phyloP scores from a whole-genome alignment of 75 land plant species.

The Cupressus sempervirens region DNA sequence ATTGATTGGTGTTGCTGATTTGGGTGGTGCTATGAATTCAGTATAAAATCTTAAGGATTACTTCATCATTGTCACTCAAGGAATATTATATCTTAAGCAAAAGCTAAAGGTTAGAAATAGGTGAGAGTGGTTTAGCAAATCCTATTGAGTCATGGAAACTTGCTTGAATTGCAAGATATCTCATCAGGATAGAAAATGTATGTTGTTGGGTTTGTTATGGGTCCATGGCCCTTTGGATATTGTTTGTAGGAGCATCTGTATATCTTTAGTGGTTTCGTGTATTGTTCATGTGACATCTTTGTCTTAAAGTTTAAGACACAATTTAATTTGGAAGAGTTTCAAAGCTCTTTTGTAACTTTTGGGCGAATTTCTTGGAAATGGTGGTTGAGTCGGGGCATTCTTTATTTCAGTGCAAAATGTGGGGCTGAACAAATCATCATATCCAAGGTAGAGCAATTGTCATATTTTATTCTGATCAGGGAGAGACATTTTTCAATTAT shows the following conservation, averaged over 20 bases:
- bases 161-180: background rate
- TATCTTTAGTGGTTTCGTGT: background rate
- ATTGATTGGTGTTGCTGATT: background rate
- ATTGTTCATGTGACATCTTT: background rate
- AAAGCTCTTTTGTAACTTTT: background rate
- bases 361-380: background rate
- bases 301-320: background rate
- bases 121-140: background rate
- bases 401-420: background rate
- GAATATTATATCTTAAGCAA: background rate
- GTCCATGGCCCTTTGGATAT: background rate
- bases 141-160: background rate
- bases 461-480: background rate
- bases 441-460: background rate
- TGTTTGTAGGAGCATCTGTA: background rate
- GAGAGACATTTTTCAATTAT: no score
- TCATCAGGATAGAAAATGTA: background rate
- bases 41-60: background rate
- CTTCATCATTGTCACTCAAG: background rate
- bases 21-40: background rate
- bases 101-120: background rate
- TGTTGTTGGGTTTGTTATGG: background rate
- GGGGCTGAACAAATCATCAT: background rate
- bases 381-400: background rate
- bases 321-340: background rate